Evolutionary conservation across 148 eudicot species (phyloP).

Genomic region (Dianthus caryophyllus): DNA sequence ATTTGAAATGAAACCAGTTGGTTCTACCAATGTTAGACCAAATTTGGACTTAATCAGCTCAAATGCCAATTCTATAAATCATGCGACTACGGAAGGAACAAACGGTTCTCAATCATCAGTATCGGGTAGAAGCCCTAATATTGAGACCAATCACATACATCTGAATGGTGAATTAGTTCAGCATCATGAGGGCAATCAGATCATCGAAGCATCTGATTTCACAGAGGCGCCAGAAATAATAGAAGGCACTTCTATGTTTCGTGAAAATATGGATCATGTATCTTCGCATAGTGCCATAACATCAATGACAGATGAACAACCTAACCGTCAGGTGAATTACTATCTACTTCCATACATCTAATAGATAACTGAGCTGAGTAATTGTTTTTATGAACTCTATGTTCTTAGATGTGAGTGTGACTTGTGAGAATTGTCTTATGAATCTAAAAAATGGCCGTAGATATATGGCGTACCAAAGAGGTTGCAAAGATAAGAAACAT

Average conservation of each 20-base stretch:
- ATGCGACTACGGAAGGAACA: conserved; percentile 23
- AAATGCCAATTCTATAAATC: too few species aligned
- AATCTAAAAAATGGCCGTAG: background rate
- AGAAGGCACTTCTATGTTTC: conserved; percentile 9
- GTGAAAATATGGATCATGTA: conserved; percentile 14
- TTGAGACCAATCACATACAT: conserved; percentile 17
- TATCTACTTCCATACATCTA: background rate
- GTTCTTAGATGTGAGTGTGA: too few species aligned
- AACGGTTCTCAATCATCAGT: conserved; percentile 22
- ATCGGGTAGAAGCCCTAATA: conserved; percentile 12
- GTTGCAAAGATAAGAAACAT: background rate
- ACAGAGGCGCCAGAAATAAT: conserved; percentile 17
- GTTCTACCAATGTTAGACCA: conserved; percentile 8
- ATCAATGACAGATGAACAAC: conserved; percentile 19
- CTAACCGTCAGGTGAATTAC: conserved; percentile 36
- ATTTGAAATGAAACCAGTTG: conserved; percentile 19
- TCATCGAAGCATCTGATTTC: conserved; percentile 23
- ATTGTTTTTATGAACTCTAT: background rate
- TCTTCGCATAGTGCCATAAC: conserved; percentile 5
- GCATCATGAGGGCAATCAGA: conserved; percentile 13
- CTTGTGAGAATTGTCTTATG: background rate
- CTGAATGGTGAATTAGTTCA: conserved; percentile 19
- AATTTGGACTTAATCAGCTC: too few species aligned
- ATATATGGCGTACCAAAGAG: background rate
- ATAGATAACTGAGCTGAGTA: background rate